Base-by-base conservation (phyloP, 2,329 filamentous ascomycete genomes). In the Escovopsis sp. region DNA sequence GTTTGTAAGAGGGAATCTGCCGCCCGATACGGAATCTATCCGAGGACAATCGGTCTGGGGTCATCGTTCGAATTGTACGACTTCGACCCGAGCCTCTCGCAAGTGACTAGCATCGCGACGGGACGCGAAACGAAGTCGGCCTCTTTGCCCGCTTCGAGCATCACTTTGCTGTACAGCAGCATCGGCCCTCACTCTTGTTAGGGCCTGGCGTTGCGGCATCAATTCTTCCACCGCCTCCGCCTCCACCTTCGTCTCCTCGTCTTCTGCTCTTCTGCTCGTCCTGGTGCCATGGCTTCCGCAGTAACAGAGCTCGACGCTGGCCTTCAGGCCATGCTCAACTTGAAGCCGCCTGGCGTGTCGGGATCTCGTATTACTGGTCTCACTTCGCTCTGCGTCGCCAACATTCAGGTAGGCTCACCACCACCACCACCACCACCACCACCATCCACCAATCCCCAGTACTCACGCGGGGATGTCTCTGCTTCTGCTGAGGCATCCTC, bases 331-430 rank as follows among this genome's bases (percentile, higher is more conserved):
- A 88, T 98, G 80, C 82, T 89, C 57, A 73, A 75, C 52, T 72
- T 95, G 58, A 96, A 94, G 66, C 82, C 91, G 37, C 91, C 91
- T 42, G 91, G 91, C 59, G 87, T 95, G 45, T 94, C 88, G 48
- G 88, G 87, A 53, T 86, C 85, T 52, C 89, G 91, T 66, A 94
- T 98, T 63, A 77, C 76, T 54, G 78, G 79, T 59, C 78, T 98
- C 64, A 96, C 89, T 18, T 71, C 77, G 28, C 78, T 96, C 36
- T 95, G 89, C 67, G 82, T 87, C 48, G 78, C 77, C 57, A 93
- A 94, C 61, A 80, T 94, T 55, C 82, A 94, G 82, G 87, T 94
- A 82, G 50, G 58, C 47, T 15, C 23, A 33, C 36, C 12, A 19
- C 23, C 33, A 26, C 4, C 32, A 12, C 15, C 15, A 15, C 15